Evolutionary conservation across 805 yeast genomes (phyloP).

Genomic region (Zygoascus flipseniorum): DNA sequence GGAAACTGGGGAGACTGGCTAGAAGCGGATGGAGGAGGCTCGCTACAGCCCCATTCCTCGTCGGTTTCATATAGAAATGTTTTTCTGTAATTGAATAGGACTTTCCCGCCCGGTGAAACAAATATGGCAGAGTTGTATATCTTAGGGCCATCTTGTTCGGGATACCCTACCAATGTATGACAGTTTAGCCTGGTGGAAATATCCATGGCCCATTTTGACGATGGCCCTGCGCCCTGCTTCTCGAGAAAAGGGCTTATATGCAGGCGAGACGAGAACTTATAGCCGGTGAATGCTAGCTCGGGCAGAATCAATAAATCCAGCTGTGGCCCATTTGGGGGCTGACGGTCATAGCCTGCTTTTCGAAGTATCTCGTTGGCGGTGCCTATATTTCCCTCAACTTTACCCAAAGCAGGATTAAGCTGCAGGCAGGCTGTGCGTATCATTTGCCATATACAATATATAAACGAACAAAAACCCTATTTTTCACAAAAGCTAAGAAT

Average conservation of each 20-base stretch:
- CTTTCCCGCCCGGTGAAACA: constrained; percentile 47
- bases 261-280: constrained; percentile 45
- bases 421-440: background rate
- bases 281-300: constrained; percentile 79
- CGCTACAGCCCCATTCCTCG: constrained; percentile 68
- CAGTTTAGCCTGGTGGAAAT: constrained; percentile 46
- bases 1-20: constrained; percentile 26
- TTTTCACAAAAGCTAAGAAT: too few relatives aligned
- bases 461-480: too few relatives aligned
- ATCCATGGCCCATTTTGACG: constrained; percentile 48
- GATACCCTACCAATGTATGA: constrained; percentile 74
- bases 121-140: constrained; percentile 69
- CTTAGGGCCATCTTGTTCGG: constrained; percentile 38
- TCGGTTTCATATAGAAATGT: constrained; percentile 72
- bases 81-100: constrained; percentile 64
- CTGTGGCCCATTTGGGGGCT: background rate
- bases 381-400: background rate
- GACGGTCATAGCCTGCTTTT: too few relatives aligned
- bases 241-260: constrained; percentile 57
- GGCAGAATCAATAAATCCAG: constrained; percentile 69
- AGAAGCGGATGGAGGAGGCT: constrained; percentile 20
- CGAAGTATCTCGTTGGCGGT: background rate
- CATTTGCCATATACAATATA: background rate
- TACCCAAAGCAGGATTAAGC: background rate
- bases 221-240: constrained; percentile 35